Conservation (phyloP, 768 basidiomycete species). For the Agaricus blazei region DNA sequence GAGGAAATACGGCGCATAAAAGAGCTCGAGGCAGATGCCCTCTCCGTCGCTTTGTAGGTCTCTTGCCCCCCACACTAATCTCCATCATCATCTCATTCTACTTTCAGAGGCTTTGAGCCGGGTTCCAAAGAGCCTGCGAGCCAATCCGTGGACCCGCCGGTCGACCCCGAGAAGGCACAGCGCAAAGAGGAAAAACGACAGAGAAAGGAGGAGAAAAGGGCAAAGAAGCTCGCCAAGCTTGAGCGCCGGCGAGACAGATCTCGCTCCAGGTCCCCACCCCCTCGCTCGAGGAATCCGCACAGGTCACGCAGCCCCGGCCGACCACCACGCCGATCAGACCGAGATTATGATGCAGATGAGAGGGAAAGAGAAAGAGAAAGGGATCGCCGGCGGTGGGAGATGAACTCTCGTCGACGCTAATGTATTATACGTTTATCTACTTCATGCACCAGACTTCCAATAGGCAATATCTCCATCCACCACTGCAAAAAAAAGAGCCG, state of each 20-base stretch:
- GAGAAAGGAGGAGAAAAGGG: slow-evolving; percentile 56
- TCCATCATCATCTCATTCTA: background rate
- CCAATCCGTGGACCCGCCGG: background rate
- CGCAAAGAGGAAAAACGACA: slow-evolving; percentile 42
- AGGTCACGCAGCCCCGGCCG: slow-evolving; percentile 5
- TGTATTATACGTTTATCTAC: background rate
- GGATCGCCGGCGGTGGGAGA: slow-evolving; percentile 49
- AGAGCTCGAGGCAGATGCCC: slow-evolving; percentile 84
- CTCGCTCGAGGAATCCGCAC: slow-evolving; percentile 7
- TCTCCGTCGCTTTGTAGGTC: slow-evolving; percentile 70
- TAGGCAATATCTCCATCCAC: slow-evolving; percentile 87
- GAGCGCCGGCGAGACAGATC: slow-evolving; percentile 21
- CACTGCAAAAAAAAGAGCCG: slow-evolving; percentile 39
- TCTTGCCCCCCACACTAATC: background rate
- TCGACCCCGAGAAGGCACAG: slow-evolving; percentile 16
- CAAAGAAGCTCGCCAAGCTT: slow-evolving; percentile 36
- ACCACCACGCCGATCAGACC: slow-evolving; percentile 4
- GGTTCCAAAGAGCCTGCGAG: slow-evolving; percentile 27
- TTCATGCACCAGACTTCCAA: slow-evolving; percentile 68
- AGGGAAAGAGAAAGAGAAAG: slow-evolving; percentile 22
- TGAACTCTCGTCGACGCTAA: slow-evolving; percentile 22
- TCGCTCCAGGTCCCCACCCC: slow-evolving; percentile 24
- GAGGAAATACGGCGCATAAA: slow-evolving; percentile 84
- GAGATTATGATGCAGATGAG: slow-evolving; percentile 18
- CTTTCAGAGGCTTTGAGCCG: slow-evolving; percentile 65